Evolutionary conservation across 169 alveolate species (phyloP), one percentile per base, ranked within the genome.

Genomic region (Cryptosporidium sp.): DNA sequence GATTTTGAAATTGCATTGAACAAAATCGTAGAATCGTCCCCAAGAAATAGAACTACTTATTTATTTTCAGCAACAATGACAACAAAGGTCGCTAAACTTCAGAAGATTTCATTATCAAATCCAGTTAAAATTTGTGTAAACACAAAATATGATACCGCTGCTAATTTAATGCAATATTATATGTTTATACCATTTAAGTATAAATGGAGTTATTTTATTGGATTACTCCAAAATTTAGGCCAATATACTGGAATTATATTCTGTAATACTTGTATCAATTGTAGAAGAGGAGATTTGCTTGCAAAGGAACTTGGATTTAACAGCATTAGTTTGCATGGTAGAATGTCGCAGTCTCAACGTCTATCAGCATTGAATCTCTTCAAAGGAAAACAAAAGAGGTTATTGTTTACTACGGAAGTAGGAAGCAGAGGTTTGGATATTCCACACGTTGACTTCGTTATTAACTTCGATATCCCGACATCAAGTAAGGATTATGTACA

Each of bases 51-150:
- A 91, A 96, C 93, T 70, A 99, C 99, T 21, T 97, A 93, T 91
- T 96, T 99, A 85, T 99, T 97, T 93, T 97, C 99, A 31, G 99
- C 99, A 12, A 99, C 99, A 0, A 98, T 98, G 99, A 98, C 99
- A 14, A 95, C 96, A 72, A 98, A 97, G 93, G 99, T 97, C 18
- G 94, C 98, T 39, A 98, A 98, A 94, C 93, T 98, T 70, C 98
- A 98, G 91, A 95, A 98, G 91, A 99, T 99, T 5, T 97, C 99
- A 10, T 94, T 98, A 45, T 95, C 95, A 75, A 95, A 97, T 89
- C 99, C 99, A 16, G 98, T 98, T 1, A 97, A 97, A 95, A 93
- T 95, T 33, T 96, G 96, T 85, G 97, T 95, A 18, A 91, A 93
- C 56, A 92, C 94, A 48, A 98, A 97, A 93, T 97, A 97, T 86